Evolutionary conservation across 2,329 filamentous ascomycete species (phyloP).

Genomic region (Aspergillus chevalieri): DNA sequence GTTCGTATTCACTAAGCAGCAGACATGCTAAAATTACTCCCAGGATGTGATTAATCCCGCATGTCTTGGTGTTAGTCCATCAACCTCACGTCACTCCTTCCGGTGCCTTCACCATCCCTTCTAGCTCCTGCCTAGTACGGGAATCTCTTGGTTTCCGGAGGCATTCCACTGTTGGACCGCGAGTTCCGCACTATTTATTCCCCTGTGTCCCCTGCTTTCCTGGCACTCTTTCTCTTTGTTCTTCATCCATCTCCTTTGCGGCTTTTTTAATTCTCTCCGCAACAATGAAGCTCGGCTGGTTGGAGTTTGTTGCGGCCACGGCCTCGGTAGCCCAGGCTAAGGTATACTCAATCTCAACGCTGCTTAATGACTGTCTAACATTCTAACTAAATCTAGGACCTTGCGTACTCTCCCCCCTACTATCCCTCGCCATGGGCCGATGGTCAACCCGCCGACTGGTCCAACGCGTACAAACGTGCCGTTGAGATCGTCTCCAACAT

Average conservation of each 20-base stretch:
- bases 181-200: too few relatives aligned
- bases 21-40: too few relatives aligned
- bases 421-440: constrained; percentile 88
- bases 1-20: too few relatives aligned
- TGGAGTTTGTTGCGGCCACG: constrained; percentile 26
- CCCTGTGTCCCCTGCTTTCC: too few relatives aligned
- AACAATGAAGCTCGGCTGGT: constrained; percentile 32
- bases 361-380: background rate
- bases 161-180: too few relatives aligned
- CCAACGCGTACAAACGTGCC: constrained; percentile 68
- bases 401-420: constrained; percentile 53
- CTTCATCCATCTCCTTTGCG: background rate
- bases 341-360: constrained; percentile 14
- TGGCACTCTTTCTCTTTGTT: background rate
- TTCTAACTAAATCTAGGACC: constrained; percentile 6
- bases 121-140: too few relatives aligned
- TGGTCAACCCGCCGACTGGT: constrained; percentile 63
- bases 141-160: too few relatives aligned
- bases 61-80: too few relatives aligned
- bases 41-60: too few relatives aligned
- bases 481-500: constrained; percentile 73
- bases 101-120: too few relatives aligned
- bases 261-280: background rate
- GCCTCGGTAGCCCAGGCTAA: constrained; percentile 27
- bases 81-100: too few relatives aligned